Base-by-base conservation (phyloP, 1,284 basidiomycete species). In the Melampsora americana region DNA sequence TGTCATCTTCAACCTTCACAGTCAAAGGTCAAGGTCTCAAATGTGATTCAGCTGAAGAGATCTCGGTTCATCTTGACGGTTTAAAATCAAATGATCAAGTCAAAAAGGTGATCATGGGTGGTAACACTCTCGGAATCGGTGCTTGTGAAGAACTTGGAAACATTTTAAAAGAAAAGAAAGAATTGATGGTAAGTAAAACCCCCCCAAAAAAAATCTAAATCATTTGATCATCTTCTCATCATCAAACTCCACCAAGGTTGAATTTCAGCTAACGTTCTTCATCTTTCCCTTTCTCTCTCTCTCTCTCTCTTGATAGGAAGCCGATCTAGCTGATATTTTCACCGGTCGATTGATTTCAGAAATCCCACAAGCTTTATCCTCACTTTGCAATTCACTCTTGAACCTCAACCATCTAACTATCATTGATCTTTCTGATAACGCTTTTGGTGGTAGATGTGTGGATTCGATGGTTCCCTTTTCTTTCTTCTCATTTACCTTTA, bases 321-420 rank as follows among this genome's bases (percentile, higher is more conserved):
- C 93, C 79, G 90, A 98, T 85, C 92, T 98, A 80, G 92, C 93
- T 65, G 96, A 98, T 85, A 95, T 99, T 84, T 99, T 99, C 85
- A 98, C 95, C 12, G 93, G 95, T 67, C 90, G 96, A 77, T 87
- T 97, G 79, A 98, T 98, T 85, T 87, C 89, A 78, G 95, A 99
- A 84, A 98, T 99, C 82, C 96, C 96, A 4, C 88, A 86, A 79
- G 92, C 95, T 2, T 89, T 99, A 61, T 87, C 89, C 50, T 90
- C 92, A 42, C 88, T 99, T 80, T 97, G 94, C 83, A 88, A 93
- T 81, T 89, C 93, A 18, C 88, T 99, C 77, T 89, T 89, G 79
- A 86, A 89, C 80, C 91, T 92, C 82, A 87, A 89, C 7, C 88
- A 89, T 11, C 89, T 99, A 42, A 86, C 91, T 68, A 92, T 94